Conservation (phyloP, 768 basidiomycete genomes). For the Leccinellum albellum region DNA sequence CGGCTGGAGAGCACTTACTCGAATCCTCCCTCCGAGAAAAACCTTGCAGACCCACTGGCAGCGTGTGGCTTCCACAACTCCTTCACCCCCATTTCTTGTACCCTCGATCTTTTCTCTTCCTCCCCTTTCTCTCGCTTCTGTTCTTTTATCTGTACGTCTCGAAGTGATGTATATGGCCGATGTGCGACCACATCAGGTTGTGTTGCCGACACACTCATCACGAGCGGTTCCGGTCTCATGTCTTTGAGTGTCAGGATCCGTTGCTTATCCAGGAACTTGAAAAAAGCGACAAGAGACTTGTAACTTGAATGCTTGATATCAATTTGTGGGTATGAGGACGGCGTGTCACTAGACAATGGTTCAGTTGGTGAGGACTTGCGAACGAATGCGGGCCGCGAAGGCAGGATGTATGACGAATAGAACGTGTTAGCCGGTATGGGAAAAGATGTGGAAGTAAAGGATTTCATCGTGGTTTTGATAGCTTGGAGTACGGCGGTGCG, state of each 20-base stretch:
- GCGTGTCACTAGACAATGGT: constrained; percentile 9
- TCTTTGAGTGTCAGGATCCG: constrained; percentile 71
- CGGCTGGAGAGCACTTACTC: constrained; percentile 43
- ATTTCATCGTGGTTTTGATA: constrained; percentile 46
- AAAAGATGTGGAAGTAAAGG: constrained; percentile 52
- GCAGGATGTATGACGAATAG: constrained; percentile 74
- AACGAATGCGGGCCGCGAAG: constrained; percentile 67
- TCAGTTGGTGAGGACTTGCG: constrained; percentile 11
- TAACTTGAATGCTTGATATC: constrained; percentile 76
- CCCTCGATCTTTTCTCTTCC: constrained; percentile 43
- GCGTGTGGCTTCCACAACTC: constrained; percentile 79
- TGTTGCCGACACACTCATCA: constrained; percentile 48
- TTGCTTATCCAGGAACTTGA: constrained; percentile 74
- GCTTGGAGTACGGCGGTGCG: constrained; percentile 63
- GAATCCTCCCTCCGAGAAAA: constrained; percentile 63
- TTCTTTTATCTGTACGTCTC: constrained; percentile 60
- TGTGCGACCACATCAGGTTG: constrained; percentile 60
- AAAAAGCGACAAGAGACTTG: constrained; percentile 79
- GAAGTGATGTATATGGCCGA: constrained; percentile 51
- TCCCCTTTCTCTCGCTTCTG: constrained; percentile 58
- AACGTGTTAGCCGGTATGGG: constrained; percentile 75
- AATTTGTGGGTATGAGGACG: constrained; percentile 41
- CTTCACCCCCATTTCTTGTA: constrained; percentile 51
- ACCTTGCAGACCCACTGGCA: constrained; percentile 37
- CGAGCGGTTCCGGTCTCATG: constrained; percentile 47